Evolutionary conservation across 2,329 filamentous ascomycete genomes (phyloP), one percentile per base, ranked within the genome.

Genomic region (Orbilia quercus): DNA sequence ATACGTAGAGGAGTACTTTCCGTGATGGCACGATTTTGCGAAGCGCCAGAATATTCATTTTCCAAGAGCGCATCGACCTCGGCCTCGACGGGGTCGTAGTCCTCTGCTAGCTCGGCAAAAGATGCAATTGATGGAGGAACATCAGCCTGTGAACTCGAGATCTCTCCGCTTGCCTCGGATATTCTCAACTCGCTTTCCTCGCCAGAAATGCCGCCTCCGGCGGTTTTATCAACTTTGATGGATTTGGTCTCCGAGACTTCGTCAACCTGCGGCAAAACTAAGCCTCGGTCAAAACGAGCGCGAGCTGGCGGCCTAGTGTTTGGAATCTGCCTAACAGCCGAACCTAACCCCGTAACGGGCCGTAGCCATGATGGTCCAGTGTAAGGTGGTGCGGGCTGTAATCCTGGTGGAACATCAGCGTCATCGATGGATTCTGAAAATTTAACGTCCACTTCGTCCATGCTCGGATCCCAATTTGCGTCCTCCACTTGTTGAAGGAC

Each of bases 11-110:
- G 48, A 34, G 25, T 23, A 5, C 9, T 14, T 12, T 31, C 14
- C 12, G 36, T 14, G 36, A 16, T 4, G 3, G 36, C 11, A 3
- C 36, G 36, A 3, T 6, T 20, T 23, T 22, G 50, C 9, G 50
- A 28, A 5, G 16, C 2, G 16, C 45, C 3, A 50, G 22, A 18
- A 18, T 40, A 2, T 11, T 7, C 50, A 7, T 38, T 18, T 1
- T 54, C 50, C 18, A 54, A 23, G 11, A 54, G n/a, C 6, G 50
- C 16, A n/a, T 54, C 50, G 18, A 54, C 50, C 11, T 54, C 50
- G 11, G 50, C 50, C 34, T 54, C 50, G 0, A 40, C 16, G 12
- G 31, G 31, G 23, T 54, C 50, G n/a, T 42, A 54, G 11, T 40
- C 50, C 7, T n/a, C 31, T 11, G 31, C 34, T 5, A 54, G 34